Evolutionary conservation across 192 early-diverging fungal genomes (phyloP).

Genomic region (Chytriomyces confervae): DNA sequence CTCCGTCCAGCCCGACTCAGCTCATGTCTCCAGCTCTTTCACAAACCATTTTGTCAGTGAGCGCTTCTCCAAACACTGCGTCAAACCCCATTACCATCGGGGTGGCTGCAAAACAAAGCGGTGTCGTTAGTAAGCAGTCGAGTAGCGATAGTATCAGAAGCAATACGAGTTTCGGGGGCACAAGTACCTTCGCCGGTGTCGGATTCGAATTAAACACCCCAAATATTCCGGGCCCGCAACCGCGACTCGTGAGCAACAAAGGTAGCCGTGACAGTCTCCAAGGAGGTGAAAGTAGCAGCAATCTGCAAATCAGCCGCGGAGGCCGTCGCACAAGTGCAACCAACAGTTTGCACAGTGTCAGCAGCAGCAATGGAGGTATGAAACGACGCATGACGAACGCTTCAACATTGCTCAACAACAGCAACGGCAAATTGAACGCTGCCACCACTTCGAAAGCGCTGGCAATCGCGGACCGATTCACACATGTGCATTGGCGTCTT

Average conservation of each 20-base stretch:
- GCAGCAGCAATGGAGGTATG: constrained; percentile 1
- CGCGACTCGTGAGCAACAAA: neutral
- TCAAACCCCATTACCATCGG: constrained; percentile 14
- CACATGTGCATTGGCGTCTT: constrained; percentile 26
- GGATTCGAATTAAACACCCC: constrained; percentile 8
- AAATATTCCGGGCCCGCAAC: neutral
- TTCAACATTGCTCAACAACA: neutral
- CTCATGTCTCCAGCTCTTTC: neutral
- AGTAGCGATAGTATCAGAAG: neutral
- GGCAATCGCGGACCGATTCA: neutral
- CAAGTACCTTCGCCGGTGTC: neutral
- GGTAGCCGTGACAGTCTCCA: constrained; percentile 6
- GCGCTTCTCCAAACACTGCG: neutral
- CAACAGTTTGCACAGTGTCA: neutral
- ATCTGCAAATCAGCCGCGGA: neutral
- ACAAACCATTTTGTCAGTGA: neutral
- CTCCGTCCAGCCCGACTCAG: neutral
- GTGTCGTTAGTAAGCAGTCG: neutral
- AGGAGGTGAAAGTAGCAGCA: neutral
- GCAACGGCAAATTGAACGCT: neutral
- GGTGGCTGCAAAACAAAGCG: neutral
- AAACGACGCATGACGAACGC: neutral
- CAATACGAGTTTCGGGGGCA: neutral
- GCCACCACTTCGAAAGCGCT: neutral
- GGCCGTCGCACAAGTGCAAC: neutral